Evolutionary conservation across 495 filamentous ascomycete species (phyloP), one percentile per base, ranked within the genome.

Genomic region (Trichocladium antarcticum): DNA sequence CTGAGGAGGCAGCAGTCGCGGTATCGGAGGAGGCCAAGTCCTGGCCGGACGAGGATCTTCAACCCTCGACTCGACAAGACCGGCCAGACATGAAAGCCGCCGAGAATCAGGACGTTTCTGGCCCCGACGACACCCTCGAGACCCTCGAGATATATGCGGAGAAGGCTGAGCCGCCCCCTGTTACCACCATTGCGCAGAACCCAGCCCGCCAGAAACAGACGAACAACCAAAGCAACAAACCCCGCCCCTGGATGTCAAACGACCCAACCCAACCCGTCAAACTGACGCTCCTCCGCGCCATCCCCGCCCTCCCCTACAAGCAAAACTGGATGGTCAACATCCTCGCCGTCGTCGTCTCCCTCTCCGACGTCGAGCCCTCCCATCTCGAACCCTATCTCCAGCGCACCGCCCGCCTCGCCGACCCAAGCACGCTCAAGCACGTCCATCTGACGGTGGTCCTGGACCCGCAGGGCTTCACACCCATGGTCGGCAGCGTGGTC

Each of bases 251-350:
- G 61, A 51, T 55, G 9, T 55, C 55, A 20, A 57, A 53, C 28
- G 45, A 66, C 24, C 57, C 53, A 0, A 52, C 56, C 17, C 49
- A 48, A 0, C 63, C 67, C 20, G 40, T 68, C 35, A 70, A 68
- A 51, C 66, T 74, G 11, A 73, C 69, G 2, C 51, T 57, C 19
- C 60, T 73, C 42, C 55, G 62, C 21, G 46, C 60, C 1, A 67
- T 74, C 32, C 68, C 72, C 1, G 55, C 63, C 43, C 60, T 74
- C 9, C 69, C 66, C 1, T 71, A 69, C 62, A 66, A 68, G 37
- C 72, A 74, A 51, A 75, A 74, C 49, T 74, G 67, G 65, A 68
- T 66, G 52, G 50, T 69, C 56, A 73, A 73, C 49, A 63, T 71
- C 9, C 58, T 74, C 8, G 66, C 63, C 29, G 59, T 74, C 4